These are phyloP conservation scores for Fusarium sp. DNA, from an alignment of 2,329 filamentous ascomycete species.

Conservation along the genomic window DNA sequence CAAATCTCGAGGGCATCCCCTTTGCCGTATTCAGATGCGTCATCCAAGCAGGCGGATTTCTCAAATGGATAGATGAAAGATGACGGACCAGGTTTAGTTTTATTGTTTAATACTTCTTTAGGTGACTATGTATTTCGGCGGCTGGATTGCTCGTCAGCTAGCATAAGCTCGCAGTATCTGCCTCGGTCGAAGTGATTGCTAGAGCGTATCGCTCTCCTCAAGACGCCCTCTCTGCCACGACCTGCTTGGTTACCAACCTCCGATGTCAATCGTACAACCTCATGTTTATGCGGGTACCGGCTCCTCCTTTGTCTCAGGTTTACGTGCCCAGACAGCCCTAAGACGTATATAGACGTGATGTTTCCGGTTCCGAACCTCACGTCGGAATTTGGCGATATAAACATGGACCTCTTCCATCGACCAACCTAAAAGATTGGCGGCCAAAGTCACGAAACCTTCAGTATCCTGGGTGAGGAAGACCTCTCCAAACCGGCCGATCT, in stretches of 20 bases:
- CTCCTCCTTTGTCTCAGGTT: background rate
- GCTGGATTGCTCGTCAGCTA: too few species aligned
- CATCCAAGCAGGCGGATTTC: background rate
- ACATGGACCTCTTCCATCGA: background rate
- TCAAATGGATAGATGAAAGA: background rate
- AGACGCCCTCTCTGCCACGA: too few species aligned
- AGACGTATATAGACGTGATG: background rate
- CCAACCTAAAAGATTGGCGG: background rate
- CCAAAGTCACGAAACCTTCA: background rate
- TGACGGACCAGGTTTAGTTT: accelerated
- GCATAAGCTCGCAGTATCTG: too few species aligned
- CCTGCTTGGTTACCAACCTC: accelerated
- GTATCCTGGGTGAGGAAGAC: background rate
- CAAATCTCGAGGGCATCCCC: background rate
- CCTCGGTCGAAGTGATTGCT: too few species aligned
- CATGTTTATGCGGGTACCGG: too few species aligned
- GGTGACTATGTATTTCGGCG: accelerated
- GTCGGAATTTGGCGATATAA: background rate
- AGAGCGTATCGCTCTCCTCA: too few species aligned
- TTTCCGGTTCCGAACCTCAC: background rate
- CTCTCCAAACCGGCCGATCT: background rate
- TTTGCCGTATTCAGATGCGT: background rate
- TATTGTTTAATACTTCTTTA: too few species aligned
- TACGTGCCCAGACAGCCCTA: background rate
- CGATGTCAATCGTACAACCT: accelerated